Base-by-base conservation (phyloP, 345 rosid genomes). In the Acer campestre region DNA sequence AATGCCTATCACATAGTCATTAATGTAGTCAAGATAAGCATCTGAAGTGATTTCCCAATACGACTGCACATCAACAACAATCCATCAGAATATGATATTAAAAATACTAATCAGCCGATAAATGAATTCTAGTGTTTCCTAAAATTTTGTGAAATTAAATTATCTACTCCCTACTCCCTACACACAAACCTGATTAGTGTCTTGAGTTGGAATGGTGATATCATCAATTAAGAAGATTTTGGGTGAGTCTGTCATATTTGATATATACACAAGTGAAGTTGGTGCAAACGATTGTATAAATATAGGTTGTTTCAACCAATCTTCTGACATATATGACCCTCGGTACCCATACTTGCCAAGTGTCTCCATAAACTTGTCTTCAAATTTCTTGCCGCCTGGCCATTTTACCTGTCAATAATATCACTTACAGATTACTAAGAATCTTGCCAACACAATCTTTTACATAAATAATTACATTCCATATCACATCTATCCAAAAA, bases 241-340 rank as follows among this genome's bases (percentile, higher is more conserved):
- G 71, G 99, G 99, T 10, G 85, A 89, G 86, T 94, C 93, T 10
- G 87, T 94, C 78, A 86, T 51, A 75, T 86, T 88, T 62, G 97
- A 89, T 68, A 79, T 69, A 77, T 90, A 85, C 61, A 91, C 86
- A 10, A 95, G 93, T 8, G 98, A 94, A 75, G 91, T 94, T 71
- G 98, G 97, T 67, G 98, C 98, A 73, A 96, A 94, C 10, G 99
- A 96, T 87, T 96, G 99, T 75, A 96, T 92, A 75, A 96, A 94
- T 13, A 89, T 73, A 10, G 98, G 99, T 61, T 92, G 88, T 68
- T 90, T 92, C 79, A 84, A 75, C 99, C 99, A 96, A 58, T 91
- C 84, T 76, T 92, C 29, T 10, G 97, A 96, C 95, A 90, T 46
- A 73, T 92, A 96, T 68, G 97, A 66, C 70, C 99, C 99, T 66